Conservation (phyloP, 108 stramenopile genomes). For the Fragilariopsis cylindrus region DNA sequence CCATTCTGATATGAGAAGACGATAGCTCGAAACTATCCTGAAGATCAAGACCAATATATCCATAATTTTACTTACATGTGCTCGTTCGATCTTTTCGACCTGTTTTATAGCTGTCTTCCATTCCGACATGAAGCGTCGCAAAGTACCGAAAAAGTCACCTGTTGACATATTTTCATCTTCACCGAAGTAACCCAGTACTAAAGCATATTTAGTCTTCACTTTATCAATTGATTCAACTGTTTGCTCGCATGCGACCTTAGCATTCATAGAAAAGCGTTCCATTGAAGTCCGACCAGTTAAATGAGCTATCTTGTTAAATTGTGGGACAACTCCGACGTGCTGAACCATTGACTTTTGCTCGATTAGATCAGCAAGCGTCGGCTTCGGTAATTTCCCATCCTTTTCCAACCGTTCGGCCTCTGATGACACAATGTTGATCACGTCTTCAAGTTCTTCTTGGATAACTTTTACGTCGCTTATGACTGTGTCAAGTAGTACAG, state of each 20-base stretch:
- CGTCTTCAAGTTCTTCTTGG: slow-evolving; percentile 49
- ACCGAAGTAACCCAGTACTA: slow-evolving; percentile 78
- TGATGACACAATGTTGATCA: slow-evolving; percentile 52
- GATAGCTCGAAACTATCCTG: neutral
- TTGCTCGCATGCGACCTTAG: slow-evolving; percentile 51
- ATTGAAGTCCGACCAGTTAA: slow-evolving; percentile 60
- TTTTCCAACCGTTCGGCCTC: slow-evolving; percentile 59
- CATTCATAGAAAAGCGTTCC: slow-evolving; percentile 70
- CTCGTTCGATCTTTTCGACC: slow-evolving; percentile 61
- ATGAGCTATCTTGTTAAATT: slow-evolving; percentile 67
- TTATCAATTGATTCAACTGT: slow-evolving; percentile 49
- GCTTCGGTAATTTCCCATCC: slow-evolving; percentile 32
- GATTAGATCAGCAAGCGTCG: slow-evolving; percentile 52
- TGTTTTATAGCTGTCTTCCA: slow-evolving; percentile 69
- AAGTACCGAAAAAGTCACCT: slow-evolving; percentile 85
- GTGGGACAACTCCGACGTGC: slow-evolving; percentile 46
- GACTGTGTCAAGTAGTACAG: slow-evolving; percentile 60
- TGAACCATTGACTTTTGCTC: slow-evolving; percentile 67
- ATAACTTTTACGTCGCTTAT: slow-evolving; percentile 63
- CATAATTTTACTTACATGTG: slow-evolving; percentile 32
- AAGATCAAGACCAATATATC: neutral
- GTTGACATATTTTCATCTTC: slow-evolving; percentile 87
- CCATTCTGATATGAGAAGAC: neutral
- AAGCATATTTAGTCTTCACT: slow-evolving; percentile 62
- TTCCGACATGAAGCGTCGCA: slow-evolving; percentile 67